Evolutionary conservation across 129 eudicot genomes (phyloP), one percentile per base, ranked within the genome.

Genomic region (Solidago caesia): DNA sequence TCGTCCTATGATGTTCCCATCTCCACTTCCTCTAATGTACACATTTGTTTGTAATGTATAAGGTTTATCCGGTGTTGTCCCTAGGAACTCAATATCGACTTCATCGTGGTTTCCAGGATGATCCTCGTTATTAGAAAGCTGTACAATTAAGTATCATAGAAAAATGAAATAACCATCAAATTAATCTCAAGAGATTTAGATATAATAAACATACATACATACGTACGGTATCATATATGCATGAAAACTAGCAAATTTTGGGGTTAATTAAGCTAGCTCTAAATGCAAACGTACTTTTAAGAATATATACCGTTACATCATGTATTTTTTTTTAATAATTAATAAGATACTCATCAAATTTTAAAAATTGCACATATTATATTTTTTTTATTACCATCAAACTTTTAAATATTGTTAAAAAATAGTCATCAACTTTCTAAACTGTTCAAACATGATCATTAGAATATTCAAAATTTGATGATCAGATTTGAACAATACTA

Each of bases 1-100:
- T 75, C 97, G 84, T 11, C 97, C 97, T n/a, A 89, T 85, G 72
- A 89, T 75, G 21, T 80, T 81, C 10, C 96, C 96, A 71, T 91
- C 97, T 26, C 97, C 97, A 75, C 92, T 91, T 64, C 97, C 97
- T 82, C 79, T 82, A 8, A 86, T 83, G 81, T 87, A 91, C 12
- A 91, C 92, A 64, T 91, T 91, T 6, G 97, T 89, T 71, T 91
- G 97, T 76, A 91, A 73, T 6, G 81, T 80, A 53, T 91, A 91
- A 5, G 97, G 97, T 77, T 87, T 85, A 42, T 74, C 86, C 4
- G 82, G 79, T 1, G 87, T 88, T 29, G 90, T 91, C 53, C 97
- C 97, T 4, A 91, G 81, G 41, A 91, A 91, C 77, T 91, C 97
- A 7, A 91, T 84, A 44, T 91, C 97, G 3, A 91, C 79, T 70